A percentile compares a stretch with the other conserved stretches of the same genome.
phyloP scores from a whole-genome alignment of 2,329 filamentous ascomycete species.

The Zymoseptoria ardabiliae region DNA sequence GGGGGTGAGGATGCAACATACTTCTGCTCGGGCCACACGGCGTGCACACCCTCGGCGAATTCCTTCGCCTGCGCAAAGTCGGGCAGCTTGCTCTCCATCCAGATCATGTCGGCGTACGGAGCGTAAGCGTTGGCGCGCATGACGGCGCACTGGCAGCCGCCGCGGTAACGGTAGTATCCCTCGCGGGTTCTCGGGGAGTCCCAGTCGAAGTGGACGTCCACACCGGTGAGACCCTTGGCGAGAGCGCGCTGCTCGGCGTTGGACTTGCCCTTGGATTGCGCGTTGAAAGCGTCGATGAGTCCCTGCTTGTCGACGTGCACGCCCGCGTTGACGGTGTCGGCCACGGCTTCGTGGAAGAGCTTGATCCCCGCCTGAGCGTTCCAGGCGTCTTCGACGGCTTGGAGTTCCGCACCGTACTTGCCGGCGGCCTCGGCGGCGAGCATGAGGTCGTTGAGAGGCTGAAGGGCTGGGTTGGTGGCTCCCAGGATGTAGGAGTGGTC shows the following conservation, averaged over 20 bases:
- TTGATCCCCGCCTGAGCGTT: conserved; percentile 68
- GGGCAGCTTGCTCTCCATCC: conserved; percentile 98
- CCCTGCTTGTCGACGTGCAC: conserved; percentile 60
- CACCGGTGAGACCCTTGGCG: conserved; percentile 67
- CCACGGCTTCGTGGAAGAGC: conserved; percentile 85
- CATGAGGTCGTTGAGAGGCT: conserved; percentile 88
- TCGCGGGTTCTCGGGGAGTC: conserved; percentile 86
- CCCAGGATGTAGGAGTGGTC: conserved; percentile 94
- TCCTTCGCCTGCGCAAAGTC: conserved; percentile 86
- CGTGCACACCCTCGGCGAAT: conserved; percentile 88
- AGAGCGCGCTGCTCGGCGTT: conserved; percentile 74
- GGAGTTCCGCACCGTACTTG: conserved; percentile 71
- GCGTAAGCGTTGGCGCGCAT: conserved; percentile 89
- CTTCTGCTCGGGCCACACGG: conserved; percentile 95
- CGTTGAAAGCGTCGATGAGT: conserved; percentile 59
- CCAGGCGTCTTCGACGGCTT: conserved; percentile 91
- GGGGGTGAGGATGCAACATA: conserved; percentile 49
- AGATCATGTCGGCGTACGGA: conserved; percentile 91
- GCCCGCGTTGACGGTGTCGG: conserved; percentile 68
- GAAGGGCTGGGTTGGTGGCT: conserved; percentile 73
- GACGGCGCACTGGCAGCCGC: conserved; percentile 83
- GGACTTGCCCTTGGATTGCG: conserved; percentile 70
- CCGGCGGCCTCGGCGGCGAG: conserved; percentile 72
- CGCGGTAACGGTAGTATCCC: conserved; percentile 88
- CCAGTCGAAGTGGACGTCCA: conserved; percentile 90